Base-by-base conservation (phyloP, 192 early-diverging fungal species). In the Gryganskiella cystojenkinii region DNA sequence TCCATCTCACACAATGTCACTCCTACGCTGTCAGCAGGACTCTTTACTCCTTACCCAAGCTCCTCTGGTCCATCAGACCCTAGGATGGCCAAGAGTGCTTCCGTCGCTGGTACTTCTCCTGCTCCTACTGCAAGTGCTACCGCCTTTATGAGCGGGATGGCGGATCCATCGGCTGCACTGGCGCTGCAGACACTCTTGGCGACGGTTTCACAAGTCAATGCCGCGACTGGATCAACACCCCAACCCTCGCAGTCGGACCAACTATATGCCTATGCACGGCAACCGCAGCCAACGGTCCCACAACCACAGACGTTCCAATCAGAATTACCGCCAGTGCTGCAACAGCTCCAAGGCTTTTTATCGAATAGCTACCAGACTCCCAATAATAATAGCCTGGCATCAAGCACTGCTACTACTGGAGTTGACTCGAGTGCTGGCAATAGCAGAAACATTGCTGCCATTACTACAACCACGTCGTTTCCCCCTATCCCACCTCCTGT, bases 381-480 rank as follows among this genome's bases (percentile, higher is more conserved):
- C 43, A 76, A 76, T 76, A 76, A 76, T 76, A 76, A 76, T 76
- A 76, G 43, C 65, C 47, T 62, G 60, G 58, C 61, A 55, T 43
- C 72, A 20, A 65, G 62, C 31, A 51, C 59, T 56, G 15, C 35
- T 63, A 53, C 54, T 44, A 56, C 72, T 25, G 27, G 24, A 46
- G 37, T 40, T 5, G 37, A 40, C 13, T 40, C 37, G 37, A 40
- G 37, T 40, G 37, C 7, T 13, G 37, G 37, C 37, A 13, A 13
- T 13, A 13, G 37, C 37, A 13, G 37, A 5, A 40, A 9, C 37
- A 40, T 9, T 9, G 37, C 7, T 13, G 13, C 5, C 37, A 40
- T 40, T 5, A 9, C 37, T 13, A 9, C 37, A 13, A 9, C 37
- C 37, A 13, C 37, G 5, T 5, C 7, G 37, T 13, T 40, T 40